Conservation (phyloP, 441 rosid species). For the Syzygium malaccense region DNA sequence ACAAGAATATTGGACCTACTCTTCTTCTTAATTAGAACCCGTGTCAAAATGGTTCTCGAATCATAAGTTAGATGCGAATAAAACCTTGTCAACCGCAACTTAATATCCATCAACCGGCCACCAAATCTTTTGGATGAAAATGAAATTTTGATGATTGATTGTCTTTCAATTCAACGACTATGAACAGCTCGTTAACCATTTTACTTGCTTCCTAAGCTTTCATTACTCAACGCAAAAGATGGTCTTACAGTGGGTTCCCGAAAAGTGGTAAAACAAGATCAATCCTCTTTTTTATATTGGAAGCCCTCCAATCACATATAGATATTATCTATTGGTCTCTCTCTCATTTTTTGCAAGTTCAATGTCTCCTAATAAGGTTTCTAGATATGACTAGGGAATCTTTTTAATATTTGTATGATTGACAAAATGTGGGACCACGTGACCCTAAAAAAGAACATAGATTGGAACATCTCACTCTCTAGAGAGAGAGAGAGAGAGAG, state of each 20-base stretch:
- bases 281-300: neutral
- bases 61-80: neutral
- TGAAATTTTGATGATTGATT: neutral
- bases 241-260: neutral
- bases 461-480: conserved; percentile 22
- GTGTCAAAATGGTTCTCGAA: neutral
- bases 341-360: neutral
- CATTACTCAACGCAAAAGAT: neutral
- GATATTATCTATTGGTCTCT: neutral
- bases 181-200: neutral
- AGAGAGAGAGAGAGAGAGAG: conserved; percentile 4
- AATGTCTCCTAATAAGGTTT: neutral
- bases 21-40: neutral
- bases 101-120: neutral
- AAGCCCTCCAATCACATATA: neutral
- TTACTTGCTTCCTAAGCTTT: neutral
- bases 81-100: neutral
- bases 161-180: neutral
- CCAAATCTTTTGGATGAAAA: neutral
- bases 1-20: neutral
- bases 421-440: conserved; percentile 40
- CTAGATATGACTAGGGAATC: conserved; percentile 21
- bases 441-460: conserved; percentile 16
- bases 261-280: neutral
- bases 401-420: conserved; percentile 19